These are phyloP conservation scores for Chimonanthus salicifolius DNA, from an alignment of 164 flowering plant species.

Conservation along the genomic window DNA sequence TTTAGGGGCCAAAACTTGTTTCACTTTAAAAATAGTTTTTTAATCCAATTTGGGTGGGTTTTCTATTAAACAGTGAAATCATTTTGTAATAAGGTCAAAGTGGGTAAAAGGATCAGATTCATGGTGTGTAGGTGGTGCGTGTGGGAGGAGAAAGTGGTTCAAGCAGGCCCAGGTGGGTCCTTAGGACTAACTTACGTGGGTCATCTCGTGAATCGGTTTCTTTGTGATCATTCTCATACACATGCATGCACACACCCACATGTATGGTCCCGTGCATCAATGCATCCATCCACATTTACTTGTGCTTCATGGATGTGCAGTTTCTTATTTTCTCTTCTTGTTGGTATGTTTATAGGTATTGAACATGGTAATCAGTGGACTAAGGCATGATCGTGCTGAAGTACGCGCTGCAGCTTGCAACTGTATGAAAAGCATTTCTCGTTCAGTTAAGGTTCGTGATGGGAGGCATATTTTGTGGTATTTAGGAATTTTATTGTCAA, in stretches of 20 bases:
- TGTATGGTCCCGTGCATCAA: not conserved
- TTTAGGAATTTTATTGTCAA: not conserved
- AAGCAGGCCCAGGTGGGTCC: too few species aligned
- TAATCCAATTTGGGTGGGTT: too few species aligned
- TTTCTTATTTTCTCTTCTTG: constrained; percentile 4
- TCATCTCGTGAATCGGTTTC: too few species aligned
- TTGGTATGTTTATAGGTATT: constrained; percentile 40
- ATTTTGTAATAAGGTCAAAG: too few species aligned
- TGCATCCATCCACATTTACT: not conserved
- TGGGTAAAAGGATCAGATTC: too few species aligned
- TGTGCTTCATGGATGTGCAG: not conserved
- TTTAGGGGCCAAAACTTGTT: too few species aligned
- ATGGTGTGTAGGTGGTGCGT: too few species aligned
- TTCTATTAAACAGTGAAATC: too few species aligned
- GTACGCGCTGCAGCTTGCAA: constrained; percentile 81
- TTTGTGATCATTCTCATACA: too few species aligned
- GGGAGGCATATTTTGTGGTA: constrained; percentile 5
- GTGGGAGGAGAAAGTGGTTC: too few species aligned
- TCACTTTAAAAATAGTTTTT: too few species aligned
- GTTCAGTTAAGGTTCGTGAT: constrained; percentile 59
- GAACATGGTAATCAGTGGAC: constrained; percentile 44
- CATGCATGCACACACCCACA: not conserved
- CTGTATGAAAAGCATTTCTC: constrained; percentile 70
- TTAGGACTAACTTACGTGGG: too few species aligned
- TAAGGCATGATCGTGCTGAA: constrained; percentile 61